phyloP scores from a whole-genome alignment of 768 basidiomycete species.

The Suillus placidus region DNA sequence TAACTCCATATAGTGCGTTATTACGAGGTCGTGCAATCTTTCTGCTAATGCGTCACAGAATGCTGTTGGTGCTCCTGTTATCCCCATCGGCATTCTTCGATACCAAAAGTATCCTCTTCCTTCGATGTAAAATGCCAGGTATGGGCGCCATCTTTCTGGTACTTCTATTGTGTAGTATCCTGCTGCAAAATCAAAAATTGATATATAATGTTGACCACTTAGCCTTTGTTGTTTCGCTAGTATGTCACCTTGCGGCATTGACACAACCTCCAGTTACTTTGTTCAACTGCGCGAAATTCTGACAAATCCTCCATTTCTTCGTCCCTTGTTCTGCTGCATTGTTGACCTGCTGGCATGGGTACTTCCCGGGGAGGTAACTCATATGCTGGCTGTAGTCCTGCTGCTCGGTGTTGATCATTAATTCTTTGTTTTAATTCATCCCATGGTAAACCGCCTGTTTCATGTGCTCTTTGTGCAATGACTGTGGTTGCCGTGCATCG shows the following conservation, averaged over 20 bases:
- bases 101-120: constrained; percentile 27
- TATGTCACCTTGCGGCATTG: constrained; percentile 29
- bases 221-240: constrained; percentile 20
- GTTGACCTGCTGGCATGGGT: accelerated
- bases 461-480: too few species aligned
- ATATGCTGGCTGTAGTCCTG: neutral
- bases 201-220: constrained; percentile 19
- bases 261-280: constrained; percentile 19
- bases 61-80: constrained; percentile 25
- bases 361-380: neutral
- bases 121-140: constrained; percentile 26
- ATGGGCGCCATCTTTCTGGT: constrained; percentile 17
- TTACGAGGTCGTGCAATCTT: neutral
- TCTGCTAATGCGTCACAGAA: constrained; percentile 11
- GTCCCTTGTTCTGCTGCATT: constrained; percentile 21
- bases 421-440: constrained; percentile 19
- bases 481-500: too few species aligned
- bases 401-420: neutral
- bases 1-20: neutral
- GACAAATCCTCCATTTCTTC: constrained; percentile 13
- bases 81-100: constrained; percentile 26
- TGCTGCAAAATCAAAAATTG: neutral
- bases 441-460: neutral
- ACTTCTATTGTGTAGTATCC: constrained; percentile 7
- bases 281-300: constrained; percentile 28